Base-by-base conservation (phyloP, 257 asterid species). In the Capsicum baccatum region DNA sequence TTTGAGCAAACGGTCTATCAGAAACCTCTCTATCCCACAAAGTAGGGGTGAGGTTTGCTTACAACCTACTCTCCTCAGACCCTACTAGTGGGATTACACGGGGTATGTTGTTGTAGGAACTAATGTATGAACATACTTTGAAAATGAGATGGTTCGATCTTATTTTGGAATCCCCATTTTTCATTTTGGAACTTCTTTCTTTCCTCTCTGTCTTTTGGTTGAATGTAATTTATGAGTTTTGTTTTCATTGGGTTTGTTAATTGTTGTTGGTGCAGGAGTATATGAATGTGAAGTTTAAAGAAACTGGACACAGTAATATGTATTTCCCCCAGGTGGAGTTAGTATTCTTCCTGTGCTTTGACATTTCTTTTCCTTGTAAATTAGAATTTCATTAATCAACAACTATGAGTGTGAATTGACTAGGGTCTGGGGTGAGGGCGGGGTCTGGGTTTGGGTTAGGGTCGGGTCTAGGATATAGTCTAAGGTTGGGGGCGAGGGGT, bases 241-340 rank as follows among this genome's bases (percentile, higher is more conserved):
- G 35, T 15, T 56, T 52, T 82, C 35, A 64, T 67, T 64, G 37
- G 83, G 84, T 85, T 8, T 79, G 33, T 44, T 60, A 66, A 58
- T 19, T 82, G n/a, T 67, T 68, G 87, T 83, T 78, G 59, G 48
- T 84, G 93, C 98, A 97, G 99, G 99, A 97, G 0, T 95, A 92
- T 86, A 88, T 97, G 94, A 97, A 97, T 88, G 95, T 87, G 84
- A 95, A 95, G 94, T 97, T 97, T 85, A 97, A 97, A 92, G 99
- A 95, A 92, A 97, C 98, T 84, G 99, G 99, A 39, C 99, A 97
- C 78, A 95, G 99, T 91, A 97, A 97, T 84, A 95, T 97, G 99
- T 97, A 97, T 88, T 97, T 97, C 71, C 99, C 99, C 9, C 99
- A 95, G 99, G 99, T 91, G 83, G 84, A 87, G 84, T 64, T 79